Percentiles rank a stretch among this genome's conserved stretches.
phyloP scores from a whole-genome alignment of 1,284 basidiomycete species.

The Trametes versicolor region DNA sequence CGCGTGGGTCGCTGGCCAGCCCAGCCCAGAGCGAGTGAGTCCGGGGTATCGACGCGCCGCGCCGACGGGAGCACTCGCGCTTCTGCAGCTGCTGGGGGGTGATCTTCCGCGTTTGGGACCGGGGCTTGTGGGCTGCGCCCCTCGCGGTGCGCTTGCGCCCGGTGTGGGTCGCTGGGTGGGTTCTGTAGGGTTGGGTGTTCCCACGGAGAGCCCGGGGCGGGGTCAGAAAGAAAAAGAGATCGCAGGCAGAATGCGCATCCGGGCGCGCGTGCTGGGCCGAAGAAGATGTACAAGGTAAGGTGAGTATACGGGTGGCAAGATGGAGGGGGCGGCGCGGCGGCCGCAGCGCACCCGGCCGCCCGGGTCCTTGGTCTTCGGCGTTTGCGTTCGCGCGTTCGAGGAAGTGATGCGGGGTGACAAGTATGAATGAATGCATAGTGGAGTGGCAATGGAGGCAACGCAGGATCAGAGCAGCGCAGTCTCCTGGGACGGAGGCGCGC shows the following conservation, averaged over 20 bases:
- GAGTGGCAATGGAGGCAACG: not conserved
- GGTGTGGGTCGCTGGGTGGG: no score
- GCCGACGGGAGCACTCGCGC: no score
- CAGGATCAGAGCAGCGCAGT: conserved; percentile 2
- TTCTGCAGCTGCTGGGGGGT: no score
- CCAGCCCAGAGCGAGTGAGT: not conserved
- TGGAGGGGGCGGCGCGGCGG: not conserved
- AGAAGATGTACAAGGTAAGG: not conserved
- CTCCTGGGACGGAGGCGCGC: not conserved
- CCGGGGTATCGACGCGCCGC: not conserved
- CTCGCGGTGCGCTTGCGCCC: no score
- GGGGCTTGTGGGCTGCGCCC: no score
- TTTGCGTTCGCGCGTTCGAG: no score
- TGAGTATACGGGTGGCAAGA: not conserved
- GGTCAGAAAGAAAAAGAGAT: not conserved
- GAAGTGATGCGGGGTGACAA: not conserved
- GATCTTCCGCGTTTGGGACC: no score
- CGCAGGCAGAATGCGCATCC: not conserved
- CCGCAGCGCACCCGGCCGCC: conserved; percentile 1
- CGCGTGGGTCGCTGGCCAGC: not conserved
- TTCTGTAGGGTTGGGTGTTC: not conserved
- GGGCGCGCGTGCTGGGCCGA: not conserved
- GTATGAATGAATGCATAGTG: not conserved
- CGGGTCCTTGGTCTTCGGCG: not conserved
- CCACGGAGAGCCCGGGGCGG: not conserved